phyloP scores from a whole-genome alignment of 176 grass and related monocot genomes.

The Oryza longistaminata region DNA sequence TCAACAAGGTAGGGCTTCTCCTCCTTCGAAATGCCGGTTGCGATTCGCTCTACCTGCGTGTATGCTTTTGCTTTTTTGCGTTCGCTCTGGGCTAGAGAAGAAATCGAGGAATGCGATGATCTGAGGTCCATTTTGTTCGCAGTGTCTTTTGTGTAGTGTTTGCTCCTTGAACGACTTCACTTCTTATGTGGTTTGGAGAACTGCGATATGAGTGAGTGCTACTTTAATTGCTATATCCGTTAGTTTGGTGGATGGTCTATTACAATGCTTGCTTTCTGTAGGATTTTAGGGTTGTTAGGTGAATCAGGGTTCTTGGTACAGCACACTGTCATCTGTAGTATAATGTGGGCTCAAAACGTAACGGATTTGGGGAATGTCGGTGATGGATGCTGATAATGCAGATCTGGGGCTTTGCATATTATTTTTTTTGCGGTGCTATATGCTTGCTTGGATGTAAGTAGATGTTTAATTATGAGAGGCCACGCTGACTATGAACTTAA shows the following conservation, averaged over 20 bases:
- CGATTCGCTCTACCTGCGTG: not conserved
- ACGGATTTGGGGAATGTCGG: not conserved
- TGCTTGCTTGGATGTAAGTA: not conserved
- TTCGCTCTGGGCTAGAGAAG: not conserved
- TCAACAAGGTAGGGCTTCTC: constrained; percentile 75
- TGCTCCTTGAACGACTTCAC: not conserved
- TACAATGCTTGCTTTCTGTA: constrained; percentile 4
- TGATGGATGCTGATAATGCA: not conserved
- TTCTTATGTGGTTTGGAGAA: not conserved
- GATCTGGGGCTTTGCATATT: not conserved
- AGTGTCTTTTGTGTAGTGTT: not conserved
- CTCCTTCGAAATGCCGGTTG: constrained; percentile 5
- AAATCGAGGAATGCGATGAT: not conserved
- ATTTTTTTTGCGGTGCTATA: not conserved
- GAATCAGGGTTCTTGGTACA: not conserved
- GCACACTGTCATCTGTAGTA: not conserved
- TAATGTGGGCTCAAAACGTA: not conserved
- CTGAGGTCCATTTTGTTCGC: constrained; percentile 17
- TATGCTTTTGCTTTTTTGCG: not conserved
- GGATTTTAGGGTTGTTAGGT: not conserved
- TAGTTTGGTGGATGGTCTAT: constrained; percentile 22
- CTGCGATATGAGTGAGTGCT: not conserved
- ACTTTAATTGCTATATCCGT: not conserved
- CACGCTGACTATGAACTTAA: constrained; percentile 11
- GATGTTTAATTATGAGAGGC: not conserved